These are phyloP conservation scores for Podospora australis DNA, from an alignment of 495 filamentous ascomycete species.

Conservation along the genomic window DNA sequence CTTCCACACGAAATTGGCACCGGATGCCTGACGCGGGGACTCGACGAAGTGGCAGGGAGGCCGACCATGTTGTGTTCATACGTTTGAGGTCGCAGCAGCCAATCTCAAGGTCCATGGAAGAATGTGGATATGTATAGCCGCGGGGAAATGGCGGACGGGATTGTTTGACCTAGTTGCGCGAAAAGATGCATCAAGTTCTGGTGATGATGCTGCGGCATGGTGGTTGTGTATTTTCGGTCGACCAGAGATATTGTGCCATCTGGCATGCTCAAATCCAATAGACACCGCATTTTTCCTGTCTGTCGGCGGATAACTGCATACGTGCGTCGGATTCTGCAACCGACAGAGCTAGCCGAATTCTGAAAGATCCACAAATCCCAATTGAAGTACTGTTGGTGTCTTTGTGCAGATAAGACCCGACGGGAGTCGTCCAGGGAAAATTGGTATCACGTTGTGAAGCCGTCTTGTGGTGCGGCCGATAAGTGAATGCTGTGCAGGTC, in stretches of 20 bases:
- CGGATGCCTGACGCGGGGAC: slow-evolving; percentile 14
- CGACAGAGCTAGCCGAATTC: slow-evolving; percentile 23
- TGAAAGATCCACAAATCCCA: slow-evolving; percentile 7
- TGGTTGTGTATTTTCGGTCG: slow-evolving; percentile 18
- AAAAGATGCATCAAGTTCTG: too few relatives aligned
- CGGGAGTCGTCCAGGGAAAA: slow-evolving; percentile 1
- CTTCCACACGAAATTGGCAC: slow-evolving; percentile 13
- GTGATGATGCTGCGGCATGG: slow-evolving; percentile 22
- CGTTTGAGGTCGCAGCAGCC: slow-evolving; percentile 11
- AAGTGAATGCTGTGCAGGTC: too few relatives aligned
- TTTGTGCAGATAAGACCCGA: slow-evolving; percentile 8
- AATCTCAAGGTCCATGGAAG: slow-evolving; percentile 8
- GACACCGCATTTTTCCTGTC: slow-evolving; percentile 23
- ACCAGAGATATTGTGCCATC: slow-evolving; percentile 45
- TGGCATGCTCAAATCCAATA: slow-evolving; percentile 37
- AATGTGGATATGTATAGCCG: slow-evolving; percentile 6
- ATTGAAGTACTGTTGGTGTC: slow-evolving; percentile 11
- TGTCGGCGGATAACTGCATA: slow-evolving; percentile 28
- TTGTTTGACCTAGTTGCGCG: too few relatives aligned
- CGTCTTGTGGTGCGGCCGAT: not conserved
- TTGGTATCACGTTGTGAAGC: not conserved
- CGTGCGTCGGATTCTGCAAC: slow-evolving; percentile 23
- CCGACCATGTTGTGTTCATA: slow-evolving; percentile 10
- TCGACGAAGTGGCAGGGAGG: slow-evolving; percentile 12
- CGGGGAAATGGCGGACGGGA: slow-evolving; percentile 18